Conservation (phyloP, 176 grass and related monocot genomes). For the Musa troglodytarum region DNA sequence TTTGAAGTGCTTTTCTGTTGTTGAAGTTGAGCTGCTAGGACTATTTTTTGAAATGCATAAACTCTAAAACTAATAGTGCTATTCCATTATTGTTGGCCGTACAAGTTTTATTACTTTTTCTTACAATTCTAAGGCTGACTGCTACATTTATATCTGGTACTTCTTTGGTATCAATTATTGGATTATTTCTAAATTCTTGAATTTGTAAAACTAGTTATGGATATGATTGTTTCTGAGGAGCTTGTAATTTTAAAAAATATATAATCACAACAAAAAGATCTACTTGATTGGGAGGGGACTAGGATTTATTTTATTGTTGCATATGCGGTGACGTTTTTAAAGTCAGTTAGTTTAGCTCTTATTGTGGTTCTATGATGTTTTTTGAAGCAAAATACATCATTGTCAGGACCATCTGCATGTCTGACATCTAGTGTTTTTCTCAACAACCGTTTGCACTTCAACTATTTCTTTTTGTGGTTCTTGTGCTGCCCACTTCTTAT, state of each 20-base stretch:
- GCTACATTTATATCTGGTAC: neutral
- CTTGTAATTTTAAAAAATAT: no score
- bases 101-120: no score
- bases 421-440: neutral
- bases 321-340: neutral
- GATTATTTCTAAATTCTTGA: neutral
- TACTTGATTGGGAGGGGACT: neutral
- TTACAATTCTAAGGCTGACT: neutral
- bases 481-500: no score
- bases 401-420: neutral
- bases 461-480: neutral
- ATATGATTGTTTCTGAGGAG: neutral
- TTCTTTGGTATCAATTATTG: neutral
- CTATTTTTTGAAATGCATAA: neutral
- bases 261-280: no score
- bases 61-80: no score
- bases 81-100: no score
- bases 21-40: constrained; percentile 3
- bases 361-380: neutral
- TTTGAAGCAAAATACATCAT: neutral
- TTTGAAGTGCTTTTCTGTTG: constrained; percentile 3
- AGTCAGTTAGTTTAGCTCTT: neutral
- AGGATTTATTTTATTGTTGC: neutral
- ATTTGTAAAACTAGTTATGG: neutral
- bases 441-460: neutral